Evolutionary conservation across 1,284 basidiomycete genomes (phyloP), one percentile per base, ranked within the genome.

Genomic region (Cutaneotrichosporon sp.): DNA sequence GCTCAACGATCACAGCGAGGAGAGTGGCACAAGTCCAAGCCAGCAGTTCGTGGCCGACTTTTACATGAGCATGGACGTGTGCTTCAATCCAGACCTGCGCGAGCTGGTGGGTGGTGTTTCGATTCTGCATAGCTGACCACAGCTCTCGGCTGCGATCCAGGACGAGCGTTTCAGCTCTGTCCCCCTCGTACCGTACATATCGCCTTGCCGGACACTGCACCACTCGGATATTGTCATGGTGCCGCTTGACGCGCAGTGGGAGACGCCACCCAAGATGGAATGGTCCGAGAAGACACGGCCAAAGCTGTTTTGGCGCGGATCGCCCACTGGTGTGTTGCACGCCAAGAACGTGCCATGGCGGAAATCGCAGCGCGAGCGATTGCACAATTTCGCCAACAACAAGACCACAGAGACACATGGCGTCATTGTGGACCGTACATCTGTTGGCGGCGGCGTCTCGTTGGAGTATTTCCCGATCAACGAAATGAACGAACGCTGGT

Each of bases 311-410:
- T 46, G 70, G 66, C 69, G 77, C 37, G 77, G 77, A 4, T 69
- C 76, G 30, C 69, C 75, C 5, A 78, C 77, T 3, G 77, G 77
- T 43, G 60, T 72, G 8, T 68, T 60, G 51, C 75, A 75, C 61
- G 64, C 63, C 49, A 67, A 69, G 23, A 49, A 56, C 14, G 65
- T 59, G 3, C 65, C 66, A 22, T 77, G 76, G 76, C 60, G 69
- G 3, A 56, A 60, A 12, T 68, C 69, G 2, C 76, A 77, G 50
- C 69, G 76, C n/a, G 69, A 76, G 21, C 66, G 76, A 8, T 59
- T 77, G n/a, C 70, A 72, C 44, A 65, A 61, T 43, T 62, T 69
- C 34, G 58, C 67, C 10, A 63, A 68, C 49, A 66, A 64, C 47
- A 47, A 54, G 42, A 54, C 63, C 13, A 52, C 55, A 3, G 56